Conservation (phyloP, 495 filamentous ascomycete species). For the Penicillium argentinense region DNA sequence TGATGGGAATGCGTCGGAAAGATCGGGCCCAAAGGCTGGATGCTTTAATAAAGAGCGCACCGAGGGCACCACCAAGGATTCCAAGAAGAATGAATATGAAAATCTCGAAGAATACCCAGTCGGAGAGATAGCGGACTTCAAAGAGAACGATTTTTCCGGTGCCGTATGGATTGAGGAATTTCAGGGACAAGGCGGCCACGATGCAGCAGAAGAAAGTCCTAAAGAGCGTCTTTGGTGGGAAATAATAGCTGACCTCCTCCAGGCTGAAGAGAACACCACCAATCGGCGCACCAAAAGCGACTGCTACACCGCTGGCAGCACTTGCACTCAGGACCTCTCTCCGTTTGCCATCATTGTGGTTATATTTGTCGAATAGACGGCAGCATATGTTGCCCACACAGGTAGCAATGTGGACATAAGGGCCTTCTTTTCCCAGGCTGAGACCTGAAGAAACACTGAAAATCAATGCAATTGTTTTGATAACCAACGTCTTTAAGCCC, state of each 20-base stretch:
- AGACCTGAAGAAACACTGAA: constrained; percentile 90
- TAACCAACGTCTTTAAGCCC: constrained; percentile 80
- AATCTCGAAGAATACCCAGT: constrained; percentile 95
- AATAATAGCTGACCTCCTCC: constrained; percentile 96
- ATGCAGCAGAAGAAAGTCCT: constrained; percentile 99
- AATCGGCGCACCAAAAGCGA: constrained; percentile 92
- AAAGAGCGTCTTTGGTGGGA: constrained; percentile 97
- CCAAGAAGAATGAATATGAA: constrained; percentile 81
- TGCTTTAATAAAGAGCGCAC: constrained; percentile 96
- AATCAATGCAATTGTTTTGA: constrained; percentile 82
- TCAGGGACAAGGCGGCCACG: constrained; percentile 81
- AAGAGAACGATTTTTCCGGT: constrained; percentile 97
- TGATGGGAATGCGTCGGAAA: constrained; percentile 75
- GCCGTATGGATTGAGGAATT: constrained; percentile 94
- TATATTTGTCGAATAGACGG: constrained; percentile 89
- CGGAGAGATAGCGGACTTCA: constrained; percentile 84
- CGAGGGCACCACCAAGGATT: constrained; percentile 76
- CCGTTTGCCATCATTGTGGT: constrained; percentile 85
- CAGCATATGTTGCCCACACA: constrained; percentile 96
- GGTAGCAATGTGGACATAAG: constrained; percentile 95
- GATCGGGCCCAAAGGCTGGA: constrained; percentile 83
- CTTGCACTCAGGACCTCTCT: constrained; percentile 91
- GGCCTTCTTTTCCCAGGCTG: constrained; percentile 94
- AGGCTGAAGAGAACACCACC: constrained; percentile 91
- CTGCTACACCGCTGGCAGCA: constrained; percentile 88